phyloP scores from a whole-genome alignment of 768 basidiomycete genomes.

The Mycena chlorophos region DNA sequence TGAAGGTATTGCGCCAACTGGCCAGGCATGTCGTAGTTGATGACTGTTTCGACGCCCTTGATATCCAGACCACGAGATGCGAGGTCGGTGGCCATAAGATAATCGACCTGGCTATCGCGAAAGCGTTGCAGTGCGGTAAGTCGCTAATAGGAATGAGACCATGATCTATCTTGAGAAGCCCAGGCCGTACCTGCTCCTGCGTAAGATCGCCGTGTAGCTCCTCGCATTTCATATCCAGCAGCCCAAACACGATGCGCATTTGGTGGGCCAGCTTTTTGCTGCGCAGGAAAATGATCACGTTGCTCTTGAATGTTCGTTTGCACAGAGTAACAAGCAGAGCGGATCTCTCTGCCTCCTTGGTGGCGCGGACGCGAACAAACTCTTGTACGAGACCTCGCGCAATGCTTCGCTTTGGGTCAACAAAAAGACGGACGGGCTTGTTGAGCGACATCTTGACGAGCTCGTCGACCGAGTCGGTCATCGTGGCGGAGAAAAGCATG shows the following conservation, averaged over 20 bases:
- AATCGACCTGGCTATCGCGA: conserved; percentile 86
- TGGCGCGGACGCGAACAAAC: conserved; percentile 87
- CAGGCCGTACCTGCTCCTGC: conserved; percentile 80
- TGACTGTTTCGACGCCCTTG: conserved; percentile 95
- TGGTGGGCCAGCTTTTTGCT: conserved; percentile 98
- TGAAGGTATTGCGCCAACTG: conserved; percentile 94
- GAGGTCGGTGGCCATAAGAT: conserved; percentile 93
- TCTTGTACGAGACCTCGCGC: conserved; percentile 89
- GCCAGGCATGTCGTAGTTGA: conserved; percentile 98
- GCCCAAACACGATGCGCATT: conserved; percentile 88
- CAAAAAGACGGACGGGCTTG: conserved; percentile 91
- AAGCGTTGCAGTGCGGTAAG: conserved; percentile 83
- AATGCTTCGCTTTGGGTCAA: conserved; percentile 88
- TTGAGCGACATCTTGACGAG: conserved; percentile 90
- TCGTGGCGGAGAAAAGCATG: conserved; percentile 98
- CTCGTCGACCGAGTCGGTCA: conserved; percentile 95
- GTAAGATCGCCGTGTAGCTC: conserved; percentile 95
- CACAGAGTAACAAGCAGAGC: conserved; percentile 81
- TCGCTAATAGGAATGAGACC: conserved; percentile 50
- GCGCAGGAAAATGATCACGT: conserved; percentile 89
- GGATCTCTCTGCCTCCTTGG: conserved; percentile 74
- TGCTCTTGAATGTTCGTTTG: conserved; percentile 80
- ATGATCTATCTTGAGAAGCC: neutral
- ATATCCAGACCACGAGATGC: conserved; percentile 96
- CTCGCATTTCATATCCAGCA: conserved; percentile 85